Evolutionary conservation across 805 yeast species (phyloP), one percentile per base, ranked within the genome.

Genomic region (Saccharomycopsis sp.): DNA sequence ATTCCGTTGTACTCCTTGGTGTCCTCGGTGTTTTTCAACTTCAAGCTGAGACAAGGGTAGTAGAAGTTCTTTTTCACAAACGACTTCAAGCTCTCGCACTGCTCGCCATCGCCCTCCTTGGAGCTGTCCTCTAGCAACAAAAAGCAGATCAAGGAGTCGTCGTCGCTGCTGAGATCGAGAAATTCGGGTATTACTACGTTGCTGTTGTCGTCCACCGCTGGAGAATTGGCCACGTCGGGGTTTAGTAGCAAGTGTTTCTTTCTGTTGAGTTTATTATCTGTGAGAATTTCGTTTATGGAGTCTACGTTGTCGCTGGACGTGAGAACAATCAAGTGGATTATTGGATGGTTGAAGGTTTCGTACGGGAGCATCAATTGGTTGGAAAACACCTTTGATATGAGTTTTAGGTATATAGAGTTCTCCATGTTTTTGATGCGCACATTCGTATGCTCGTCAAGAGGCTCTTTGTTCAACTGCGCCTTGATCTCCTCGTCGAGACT

Each of bases 261-360:
- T 9, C 62, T 41, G 15, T 51, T 54, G 16, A 61, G 24, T 4
- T 23, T 20, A 40, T 61, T 58, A n/a, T 54, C 29, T 3, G 23
- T 24, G 21, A 61, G 34, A 12, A 61, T 48, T 9, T 34, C 52
- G 15, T 59, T 59, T 5, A 59, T 59, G 9, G 51, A 21, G 9
- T 34, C 48, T 4, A 47, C 50, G 9, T 24, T n/a, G 29, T 61
- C 63, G 14, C 40, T 23, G 2, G 58, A 52, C 2, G 62, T 56
- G 1, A 61, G 29, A 3, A 55, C 57, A 1, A 59, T 24, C 40
- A 59, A 53, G 44, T 61, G 58, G 2, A 61, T 54, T 8, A 61
- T 52, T 16, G 63, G 62, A 55, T 61, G 63, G 50, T 61, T 59
- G 24, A 61, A 61, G 1, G 62, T 56, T 16, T 61, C 62, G 48